Percentiles rank a stretch among this genome's conserved stretches.
These are phyloP conservation scores for Papiliotrema laurentii DNA, from an alignment of 1,284 basidiomycete species.

Conservation along the genomic window DNA sequence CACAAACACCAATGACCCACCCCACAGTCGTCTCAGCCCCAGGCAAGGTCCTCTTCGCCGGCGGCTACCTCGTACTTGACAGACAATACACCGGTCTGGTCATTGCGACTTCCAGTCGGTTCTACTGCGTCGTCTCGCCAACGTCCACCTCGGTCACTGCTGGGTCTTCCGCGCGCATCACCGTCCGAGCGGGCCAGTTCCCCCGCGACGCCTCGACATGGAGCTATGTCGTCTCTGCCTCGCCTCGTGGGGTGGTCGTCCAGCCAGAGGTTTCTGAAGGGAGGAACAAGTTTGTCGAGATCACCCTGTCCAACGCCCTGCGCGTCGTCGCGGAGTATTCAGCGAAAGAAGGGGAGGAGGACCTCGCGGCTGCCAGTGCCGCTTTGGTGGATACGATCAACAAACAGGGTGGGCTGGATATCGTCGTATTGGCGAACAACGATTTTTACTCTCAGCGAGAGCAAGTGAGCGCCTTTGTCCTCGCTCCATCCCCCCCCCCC, in stretches of 20 bases:
- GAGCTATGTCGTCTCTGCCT: slow-evolving; percentile 59
- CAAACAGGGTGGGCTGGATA: slow-evolving; percentile 56
- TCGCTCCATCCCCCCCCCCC: slow-evolving; percentile 2
- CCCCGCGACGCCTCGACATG: slow-evolving; percentile 60
- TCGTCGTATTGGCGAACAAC: slow-evolving; percentile 86
- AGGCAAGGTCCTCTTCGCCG: slow-evolving; percentile 91
- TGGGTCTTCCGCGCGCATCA: slow-evolving; percentile 48
- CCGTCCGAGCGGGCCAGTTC: slow-evolving; percentile 89
- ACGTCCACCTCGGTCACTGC: slow-evolving; percentile 48
- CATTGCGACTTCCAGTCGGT: slow-evolving; percentile 84
- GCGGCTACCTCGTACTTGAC: slow-evolving; percentile 91
- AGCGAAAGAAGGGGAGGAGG: slow-evolving; percentile 51
- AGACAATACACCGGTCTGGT: slow-evolving; percentile 75
- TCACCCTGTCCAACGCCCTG: slow-evolving; percentile 74
- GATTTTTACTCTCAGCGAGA: slow-evolving; percentile 95
- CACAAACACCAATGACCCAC: too few relatives aligned
- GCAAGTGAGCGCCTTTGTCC: slow-evolving; percentile 59
- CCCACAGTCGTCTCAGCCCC: slow-evolving; percentile 71
- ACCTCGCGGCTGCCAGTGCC: not conserved
- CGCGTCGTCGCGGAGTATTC: slow-evolving; percentile 60
- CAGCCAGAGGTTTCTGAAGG: not conserved
- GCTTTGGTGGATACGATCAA: slow-evolving; percentile 22
- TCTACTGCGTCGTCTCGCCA: slow-evolving; percentile 63
- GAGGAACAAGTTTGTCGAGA: slow-evolving; percentile 86
- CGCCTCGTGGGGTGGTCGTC: not conserved